Conservation (phyloP, 2,329 filamentous ascomycete genomes). For the Botrytis medusae region DNA sequence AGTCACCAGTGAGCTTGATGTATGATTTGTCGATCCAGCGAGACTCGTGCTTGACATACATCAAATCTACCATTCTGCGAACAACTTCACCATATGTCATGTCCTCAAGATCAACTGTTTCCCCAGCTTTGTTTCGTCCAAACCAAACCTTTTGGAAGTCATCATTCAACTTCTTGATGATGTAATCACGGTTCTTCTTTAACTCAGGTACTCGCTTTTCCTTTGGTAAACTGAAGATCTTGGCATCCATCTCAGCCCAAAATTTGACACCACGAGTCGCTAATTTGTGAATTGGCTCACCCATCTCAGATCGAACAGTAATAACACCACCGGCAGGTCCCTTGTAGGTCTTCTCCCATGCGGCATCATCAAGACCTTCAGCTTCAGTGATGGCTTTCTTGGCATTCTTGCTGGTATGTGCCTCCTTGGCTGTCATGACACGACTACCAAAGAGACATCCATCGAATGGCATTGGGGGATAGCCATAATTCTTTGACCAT, state of each 20-base stretch:
- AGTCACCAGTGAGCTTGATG: slow-evolving; percentile 82
- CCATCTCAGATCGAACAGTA: slow-evolving; percentile 98
- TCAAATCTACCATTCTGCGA: slow-evolving; percentile 81
- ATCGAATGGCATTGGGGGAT: slow-evolving; percentile 92
- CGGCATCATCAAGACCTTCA: slow-evolving; percentile 72
- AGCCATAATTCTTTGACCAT: slow-evolving; percentile 85
- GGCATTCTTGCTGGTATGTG: slow-evolving; percentile 80
- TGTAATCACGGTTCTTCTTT: slow-evolving; percentile 84
- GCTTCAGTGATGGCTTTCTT: slow-evolving; percentile 91
- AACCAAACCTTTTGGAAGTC: slow-evolving; percentile 99
- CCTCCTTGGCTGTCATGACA: slow-evolving; percentile 94
- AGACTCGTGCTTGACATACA: slow-evolving; percentile 87
- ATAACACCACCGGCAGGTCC: slow-evolving; percentile 89
- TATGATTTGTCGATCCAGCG: slow-evolving; percentile 90
- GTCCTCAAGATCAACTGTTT: slow-evolving; percentile 85
- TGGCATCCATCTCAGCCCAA: slow-evolving; percentile 99
- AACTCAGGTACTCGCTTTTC: slow-evolving; percentile 86
- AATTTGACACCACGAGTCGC: slow-evolving; percentile 94
- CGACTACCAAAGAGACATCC: slow-evolving; percentile 88
- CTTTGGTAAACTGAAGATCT: slow-evolving; percentile 92
- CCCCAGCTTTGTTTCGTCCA: slow-evolving; percentile 75
- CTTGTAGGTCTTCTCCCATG: slow-evolving; percentile 95
- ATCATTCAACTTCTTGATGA: slow-evolving; percentile 93
- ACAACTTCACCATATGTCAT: slow-evolving; percentile 94
- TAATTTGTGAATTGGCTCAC: slow-evolving; percentile 98